Evolutionary conservation across 257 asterid genomes (phyloP).

Genomic region (Solanum tacnaense): DNA sequence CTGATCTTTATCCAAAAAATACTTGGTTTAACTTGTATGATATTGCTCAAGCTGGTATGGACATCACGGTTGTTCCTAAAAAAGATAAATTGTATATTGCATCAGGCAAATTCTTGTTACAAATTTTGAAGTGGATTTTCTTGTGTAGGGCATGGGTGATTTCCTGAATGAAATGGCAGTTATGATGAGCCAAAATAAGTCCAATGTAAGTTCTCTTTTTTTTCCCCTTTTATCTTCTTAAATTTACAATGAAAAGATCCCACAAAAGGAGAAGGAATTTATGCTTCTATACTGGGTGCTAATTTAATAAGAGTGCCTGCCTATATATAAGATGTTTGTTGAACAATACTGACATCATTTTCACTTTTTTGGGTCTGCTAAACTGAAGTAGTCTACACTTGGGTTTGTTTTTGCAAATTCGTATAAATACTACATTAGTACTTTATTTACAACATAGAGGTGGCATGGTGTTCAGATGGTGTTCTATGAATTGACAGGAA

Average conservation of each 20-base stretch:
- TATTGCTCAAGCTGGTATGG: neutral
- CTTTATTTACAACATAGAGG: neutral
- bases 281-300: neutral
- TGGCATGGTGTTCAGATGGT: conserved; percentile 6
- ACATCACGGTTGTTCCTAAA: neutral
- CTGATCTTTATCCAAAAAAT: neutral
- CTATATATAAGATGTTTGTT: neutral
- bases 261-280: neutral
- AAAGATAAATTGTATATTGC: neutral
- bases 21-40: neutral
- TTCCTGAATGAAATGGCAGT: conserved; percentile 76
- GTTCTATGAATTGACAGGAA: conserved; percentile 38
- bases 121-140: neutral
- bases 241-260: neutral
- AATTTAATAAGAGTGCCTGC: neutral
- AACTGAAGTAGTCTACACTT: neutral
- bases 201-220: conserved; percentile 37
- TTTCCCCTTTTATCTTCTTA: neutral
- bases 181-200: conserved; percentile 61
- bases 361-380: neutral
- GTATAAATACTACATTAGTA: neutral
- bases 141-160: conserved; percentile 85
- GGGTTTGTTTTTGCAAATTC: neutral
- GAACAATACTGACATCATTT: neutral
- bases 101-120: neutral